A percentile compares a stretch with the other conserved stretches of the same genome.
Evolutionary conservation across 2,329 filamentous ascomycete genomes (phyloP).

Genomic region (Alternaria viburni): DNA sequence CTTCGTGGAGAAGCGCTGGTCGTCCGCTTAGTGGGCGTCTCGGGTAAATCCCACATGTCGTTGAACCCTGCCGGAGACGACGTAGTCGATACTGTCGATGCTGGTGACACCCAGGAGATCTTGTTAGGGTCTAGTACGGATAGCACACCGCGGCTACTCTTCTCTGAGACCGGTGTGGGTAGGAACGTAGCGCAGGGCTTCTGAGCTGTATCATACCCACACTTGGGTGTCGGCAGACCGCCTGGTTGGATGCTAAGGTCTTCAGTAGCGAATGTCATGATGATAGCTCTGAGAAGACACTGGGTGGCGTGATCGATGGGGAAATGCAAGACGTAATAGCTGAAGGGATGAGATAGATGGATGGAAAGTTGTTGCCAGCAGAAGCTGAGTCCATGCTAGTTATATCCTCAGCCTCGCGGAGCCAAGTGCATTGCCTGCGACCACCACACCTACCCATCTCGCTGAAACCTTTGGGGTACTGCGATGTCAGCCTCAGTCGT

Average conservation of each 20-base stretch:
- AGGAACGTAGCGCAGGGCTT: background rate
- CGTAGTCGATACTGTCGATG: background rate
- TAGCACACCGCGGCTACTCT: background rate
- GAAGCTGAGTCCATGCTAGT: background rate
- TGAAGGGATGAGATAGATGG: background rate
- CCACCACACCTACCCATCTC: background rate
- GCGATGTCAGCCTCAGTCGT: background rate
- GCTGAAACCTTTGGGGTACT: background rate
- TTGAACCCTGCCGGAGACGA: background rate
- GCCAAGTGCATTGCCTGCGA: background rate
- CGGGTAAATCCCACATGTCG: background rate
- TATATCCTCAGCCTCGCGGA: background rate
- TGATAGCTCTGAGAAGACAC: background rate
- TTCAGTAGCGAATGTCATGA: background rate
- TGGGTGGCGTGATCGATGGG: background rate
- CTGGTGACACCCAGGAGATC: background rate
- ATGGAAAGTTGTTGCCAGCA: background rate
- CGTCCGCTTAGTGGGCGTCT: background rate
- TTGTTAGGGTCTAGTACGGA: background rate
- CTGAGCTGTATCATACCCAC: background rate
- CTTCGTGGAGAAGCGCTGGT: background rate
- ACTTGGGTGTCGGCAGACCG: background rate
- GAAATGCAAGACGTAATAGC: background rate
- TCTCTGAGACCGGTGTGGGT: background rate
- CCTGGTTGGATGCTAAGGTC: background rate